phyloP scores from a whole-genome alignment of 352 stramenopile genomes.

The Pythium chondricola region DNA sequence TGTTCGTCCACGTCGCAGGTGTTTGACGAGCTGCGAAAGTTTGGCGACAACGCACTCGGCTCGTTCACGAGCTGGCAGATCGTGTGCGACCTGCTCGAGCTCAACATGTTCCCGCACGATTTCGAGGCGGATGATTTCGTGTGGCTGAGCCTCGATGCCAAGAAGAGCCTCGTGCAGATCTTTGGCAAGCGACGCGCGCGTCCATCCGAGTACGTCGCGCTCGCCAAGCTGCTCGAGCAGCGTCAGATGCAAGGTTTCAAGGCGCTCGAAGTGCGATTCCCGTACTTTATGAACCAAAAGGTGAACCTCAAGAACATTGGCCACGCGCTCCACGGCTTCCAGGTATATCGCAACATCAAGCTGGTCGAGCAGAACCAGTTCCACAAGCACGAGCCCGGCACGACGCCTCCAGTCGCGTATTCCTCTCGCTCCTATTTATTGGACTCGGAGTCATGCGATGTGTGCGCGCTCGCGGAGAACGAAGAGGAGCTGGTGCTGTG shows the following conservation, averaged over 20 bases:
- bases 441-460: constrained; percentile 66
- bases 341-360: constrained; percentile 84
- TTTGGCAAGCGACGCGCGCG: constrained; percentile 74
- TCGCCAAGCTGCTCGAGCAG: constrained; percentile 64
- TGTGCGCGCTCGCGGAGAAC: constrained; percentile 49
- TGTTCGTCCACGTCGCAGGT: constrained; percentile 39
- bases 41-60: constrained; percentile 63
- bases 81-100: constrained; percentile 69
- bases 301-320: constrained; percentile 80
- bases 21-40: constrained; percentile 61
- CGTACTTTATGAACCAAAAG: constrained; percentile 75
- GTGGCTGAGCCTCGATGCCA: constrained; percentile 72
- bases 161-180: constrained; percentile 77
- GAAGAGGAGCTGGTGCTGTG: constrained; percentile 70
- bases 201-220: constrained; percentile 55
- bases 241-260: constrained; percentile 77
- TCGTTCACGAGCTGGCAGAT: constrained; percentile 87
- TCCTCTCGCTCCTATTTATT: constrained; percentile 67
- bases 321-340: constrained; percentile 73
- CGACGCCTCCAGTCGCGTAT: constrained; percentile 50
- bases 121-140: constrained; percentile 67
- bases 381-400: constrained; percentile 56
- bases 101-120: constrained; percentile 56
- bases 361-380: constrained; percentile 63
- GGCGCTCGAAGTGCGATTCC: constrained; percentile 72